These are phyloP conservation scores for Podospora bellae-mahoneyi DNA, from an alignment of 495 filamentous ascomycete genomes.

Conservation along the genomic window DNA sequence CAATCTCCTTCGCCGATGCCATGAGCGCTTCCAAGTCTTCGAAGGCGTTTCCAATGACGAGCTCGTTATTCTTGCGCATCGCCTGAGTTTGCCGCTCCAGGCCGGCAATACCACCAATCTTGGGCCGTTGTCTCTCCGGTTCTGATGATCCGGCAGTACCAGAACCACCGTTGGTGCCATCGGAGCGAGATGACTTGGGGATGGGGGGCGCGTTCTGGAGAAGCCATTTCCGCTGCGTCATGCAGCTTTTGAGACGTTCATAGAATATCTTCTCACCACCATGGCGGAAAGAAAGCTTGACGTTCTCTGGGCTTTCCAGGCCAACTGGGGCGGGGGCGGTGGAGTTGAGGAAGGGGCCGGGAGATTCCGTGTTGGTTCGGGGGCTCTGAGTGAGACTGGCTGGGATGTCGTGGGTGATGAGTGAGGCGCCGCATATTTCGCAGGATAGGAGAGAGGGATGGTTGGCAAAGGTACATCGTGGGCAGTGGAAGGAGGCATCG, in stretches of 20 bases:
- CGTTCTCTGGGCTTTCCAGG: slow-evolving; percentile 63
- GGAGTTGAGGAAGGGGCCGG: slow-evolving; percentile 61
- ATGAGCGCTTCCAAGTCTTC: slow-evolving; percentile 96
- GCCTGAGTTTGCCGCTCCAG: slow-evolving; percentile 81
- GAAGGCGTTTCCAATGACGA: slow-evolving; percentile 90
- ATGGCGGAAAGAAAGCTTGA: slow-evolving; percentile 87
- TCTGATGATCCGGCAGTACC: slow-evolving; percentile 3
- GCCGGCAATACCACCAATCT: slow-evolving; percentile 84
- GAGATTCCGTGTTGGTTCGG: slow-evolving; percentile 63
- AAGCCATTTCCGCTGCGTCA: slow-evolving; percentile 95
- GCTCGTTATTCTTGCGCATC: slow-evolving; percentile 82
- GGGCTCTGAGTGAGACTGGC: slow-evolving; percentile 36
- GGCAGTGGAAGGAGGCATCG: slow-evolving; percentile 62
- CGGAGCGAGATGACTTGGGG: slow-evolving; percentile 59
- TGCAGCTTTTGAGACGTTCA: slow-evolving; percentile 78
- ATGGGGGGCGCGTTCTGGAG: slow-evolving; percentile 88
- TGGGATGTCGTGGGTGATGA: slow-evolving; percentile 57
- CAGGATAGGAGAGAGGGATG: slow-evolving; percentile 82
- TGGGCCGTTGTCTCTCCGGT: slow-evolving; percentile 41
- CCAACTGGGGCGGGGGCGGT: slow-evolving; percentile 34
- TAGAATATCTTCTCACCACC: slow-evolving; percentile 89
- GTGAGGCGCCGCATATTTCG: slow-evolving; percentile 84
- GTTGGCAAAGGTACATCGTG: slow-evolving; percentile 90
- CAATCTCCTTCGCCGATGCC: slow-evolving; percentile 93
- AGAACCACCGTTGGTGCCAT: slow-evolving; percentile 24